Percentiles rank a stretch among this genome's conserved stretches.
phyloP scores from a whole-genome alignment of 1,284 basidiomycete species.

The Marasmius tenuissimus region DNA sequence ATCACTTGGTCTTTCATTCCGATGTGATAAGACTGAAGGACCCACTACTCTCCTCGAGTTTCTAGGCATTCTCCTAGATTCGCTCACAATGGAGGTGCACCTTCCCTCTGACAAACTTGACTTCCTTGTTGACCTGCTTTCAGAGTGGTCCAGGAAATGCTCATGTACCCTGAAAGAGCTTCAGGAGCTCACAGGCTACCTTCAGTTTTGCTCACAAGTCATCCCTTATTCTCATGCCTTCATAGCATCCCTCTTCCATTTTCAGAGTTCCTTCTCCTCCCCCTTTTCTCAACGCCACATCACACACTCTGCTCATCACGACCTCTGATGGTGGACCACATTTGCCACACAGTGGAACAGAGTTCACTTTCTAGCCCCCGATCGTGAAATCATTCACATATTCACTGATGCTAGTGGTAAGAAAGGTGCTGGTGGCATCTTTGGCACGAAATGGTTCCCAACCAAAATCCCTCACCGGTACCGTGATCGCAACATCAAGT shows the following conservation, averaged over 20 bases:
- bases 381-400: background rate
- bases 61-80: slow-evolving; percentile 9
- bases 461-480: slow-evolving; percentile 13
- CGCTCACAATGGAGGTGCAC: slow-evolving; percentile 3
- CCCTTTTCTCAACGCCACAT: slow-evolving; percentile 6
- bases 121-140: background rate
- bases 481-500: slow-evolving; percentile 18
- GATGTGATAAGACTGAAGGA: background rate
- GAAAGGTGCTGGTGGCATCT: slow-evolving; percentile 5
- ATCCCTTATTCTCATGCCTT: slow-evolving; percentile 13
- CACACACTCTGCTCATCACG: too few relatives aligned
- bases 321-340: slow-evolving; percentile 8
- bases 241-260: slow-evolving; percentile 8
- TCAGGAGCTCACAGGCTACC: slow-evolving; percentile 6
- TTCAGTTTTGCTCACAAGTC: slow-evolving; percentile 13
- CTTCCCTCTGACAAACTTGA: slow-evolving; percentile 3
- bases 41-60: slow-evolving; percentile 8
- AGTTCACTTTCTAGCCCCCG: background rate
- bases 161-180: slow-evolving; percentile 1
- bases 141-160: background rate
- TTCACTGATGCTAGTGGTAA: slow-evolving; percentile 8
- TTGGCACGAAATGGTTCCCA: background rate
- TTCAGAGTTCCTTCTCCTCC: background rate
- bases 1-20: slow-evolving; percentile 3
- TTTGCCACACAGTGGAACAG: slow-evolving; percentile 5